Evolutionary conservation across 1,139 yeast genomes (phyloP), one percentile per base, ranked within the genome.

Genomic region (Martiniozyma asiatica): DNA sequence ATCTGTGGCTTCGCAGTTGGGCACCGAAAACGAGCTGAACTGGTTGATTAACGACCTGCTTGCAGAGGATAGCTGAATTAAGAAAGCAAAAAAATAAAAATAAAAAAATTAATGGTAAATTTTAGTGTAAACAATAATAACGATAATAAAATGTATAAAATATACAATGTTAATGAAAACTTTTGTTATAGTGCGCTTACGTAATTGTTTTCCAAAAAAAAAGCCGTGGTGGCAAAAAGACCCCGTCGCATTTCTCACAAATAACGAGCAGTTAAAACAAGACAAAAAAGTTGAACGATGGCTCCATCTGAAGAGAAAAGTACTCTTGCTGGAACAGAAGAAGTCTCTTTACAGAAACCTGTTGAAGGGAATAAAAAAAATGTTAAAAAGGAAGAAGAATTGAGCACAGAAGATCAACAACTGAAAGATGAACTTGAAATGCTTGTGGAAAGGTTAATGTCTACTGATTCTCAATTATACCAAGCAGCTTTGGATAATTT

Each of bases 331-430:
- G 32, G 24, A 14, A 33, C 24, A 7, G 20, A 20, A 25, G 25
- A 27, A 30, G 30, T 22, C 8, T 7, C 18, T 3, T 13, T 3
- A 4, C 12, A n/a, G 5, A 20, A 6, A 3, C 14, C 8, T 20
- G 15, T 15, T 5, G 17, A 15, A 16, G 23, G 27, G 15, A 15
- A 20, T 15, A 14, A 19, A 11, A 18, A 23, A 20, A 31, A 29
- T 17, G 6, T 6, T 8, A 31, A 28, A 15, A 32, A 38, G 15
- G 31, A 23, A 8, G 95, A 85, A 51, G 96, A 87, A 51, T 65
- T 89, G 38, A 78, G 87, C 25, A 98, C 87, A 55, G 98, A 89
- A 55, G 99, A 92, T 56, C 79, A 75, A 47, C 81, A 78, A 52
- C 67, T 92, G 45, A 89, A 89, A 51, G 74, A 70, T 37, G 94